These are phyloP conservation scores for Cutaneotrichosporon mucoides DNA, from an alignment of 1,284 basidiomycete species.

Conservation along the genomic window DNA sequence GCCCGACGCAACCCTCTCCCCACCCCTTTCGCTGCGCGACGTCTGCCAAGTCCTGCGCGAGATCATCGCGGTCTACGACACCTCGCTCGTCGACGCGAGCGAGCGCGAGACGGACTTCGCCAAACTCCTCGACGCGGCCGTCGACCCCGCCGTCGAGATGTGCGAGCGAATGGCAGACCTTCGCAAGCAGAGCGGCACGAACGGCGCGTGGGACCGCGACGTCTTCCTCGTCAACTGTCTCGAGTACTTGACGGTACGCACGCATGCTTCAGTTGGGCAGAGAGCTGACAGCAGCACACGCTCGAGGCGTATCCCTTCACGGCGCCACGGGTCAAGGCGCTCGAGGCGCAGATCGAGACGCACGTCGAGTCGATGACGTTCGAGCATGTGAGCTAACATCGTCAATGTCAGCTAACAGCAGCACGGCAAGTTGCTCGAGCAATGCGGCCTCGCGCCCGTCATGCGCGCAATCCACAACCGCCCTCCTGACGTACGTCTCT, in stretches of 20 bases:
- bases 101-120: conserved; percentile 57
- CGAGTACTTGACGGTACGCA: conserved; percentile 56
- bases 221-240: conserved; percentile 82
- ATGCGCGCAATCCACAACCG: conserved; percentile 59
- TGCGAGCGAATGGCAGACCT: conserved; percentile 65
- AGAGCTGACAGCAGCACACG: conserved; percentile 54
- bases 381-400: conserved; percentile 63
- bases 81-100: conserved; percentile 59
- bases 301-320: conserved; percentile 73
- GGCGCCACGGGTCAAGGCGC: conserved; percentile 56
- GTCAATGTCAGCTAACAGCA: conserved; percentile 40
- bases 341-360: conserved; percentile 62
- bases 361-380: conserved; percentile 65
- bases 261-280: background rate
- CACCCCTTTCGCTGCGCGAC: conserved; percentile 73
- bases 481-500: conserved; percentile 55
- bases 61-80: conserved; percentile 80
- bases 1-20: conserved; percentile 69
- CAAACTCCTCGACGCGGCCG: conserved; percentile 69
- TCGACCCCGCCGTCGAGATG: conserved; percentile 77
- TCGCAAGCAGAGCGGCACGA: conserved; percentile 25
- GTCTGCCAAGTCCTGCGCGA: conserved; percentile 77
- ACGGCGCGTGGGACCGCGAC: conserved; percentile 66
- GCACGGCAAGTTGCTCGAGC: conserved; percentile 67
- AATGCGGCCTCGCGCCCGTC: conserved; percentile 68